Conservation (phyloP, 306 rosid genomes). For the Prunus padus region DNA sequence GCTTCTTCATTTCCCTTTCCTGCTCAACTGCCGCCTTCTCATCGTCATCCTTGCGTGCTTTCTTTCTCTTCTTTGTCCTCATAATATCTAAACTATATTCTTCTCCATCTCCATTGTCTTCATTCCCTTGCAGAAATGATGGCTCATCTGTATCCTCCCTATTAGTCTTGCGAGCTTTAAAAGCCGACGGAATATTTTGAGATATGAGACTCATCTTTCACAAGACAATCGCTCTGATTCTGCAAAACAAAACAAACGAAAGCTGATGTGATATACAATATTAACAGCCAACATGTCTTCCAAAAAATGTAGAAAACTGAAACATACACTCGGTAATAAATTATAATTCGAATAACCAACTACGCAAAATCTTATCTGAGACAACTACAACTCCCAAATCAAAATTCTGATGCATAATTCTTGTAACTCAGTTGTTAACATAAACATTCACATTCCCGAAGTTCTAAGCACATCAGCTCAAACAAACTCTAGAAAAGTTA, state of each 20-base stretch:
- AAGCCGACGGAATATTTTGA: constrained; percentile 42
- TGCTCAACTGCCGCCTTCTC: constrained; percentile 43
- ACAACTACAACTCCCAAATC: too few relatives aligned
- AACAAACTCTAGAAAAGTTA: too few relatives aligned
- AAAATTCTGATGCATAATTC: too few relatives aligned
- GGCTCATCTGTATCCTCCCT: constrained; percentile 34
- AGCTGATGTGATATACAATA: neutral
- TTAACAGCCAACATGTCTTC: neutral
- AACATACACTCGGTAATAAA: neutral
- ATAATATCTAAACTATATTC: constrained; percentile 24
- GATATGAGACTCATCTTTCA: constrained; percentile 77
- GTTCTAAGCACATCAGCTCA: too few relatives aligned
- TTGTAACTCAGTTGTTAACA: too few relatives aligned
- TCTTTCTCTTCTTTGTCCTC: constrained; percentile 59
- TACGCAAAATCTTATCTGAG: too few relatives aligned
- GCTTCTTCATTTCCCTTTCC: constrained; percentile 68
- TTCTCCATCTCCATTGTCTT: constrained; percentile 24
- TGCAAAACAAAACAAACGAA: constrained; percentile 26
- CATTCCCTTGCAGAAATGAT: constrained; percentile 23
- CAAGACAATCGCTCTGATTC: constrained; percentile 29
- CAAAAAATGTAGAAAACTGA: neutral
- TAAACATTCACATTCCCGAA: too few relatives aligned
- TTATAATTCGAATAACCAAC: too few relatives aligned
- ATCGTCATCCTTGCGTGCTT: constrained; percentile 32
- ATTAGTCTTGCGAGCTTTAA: constrained; percentile 33